phyloP scores from a whole-genome alignment of 148 eudicot genomes.

The Beta vulgaris region DNA sequence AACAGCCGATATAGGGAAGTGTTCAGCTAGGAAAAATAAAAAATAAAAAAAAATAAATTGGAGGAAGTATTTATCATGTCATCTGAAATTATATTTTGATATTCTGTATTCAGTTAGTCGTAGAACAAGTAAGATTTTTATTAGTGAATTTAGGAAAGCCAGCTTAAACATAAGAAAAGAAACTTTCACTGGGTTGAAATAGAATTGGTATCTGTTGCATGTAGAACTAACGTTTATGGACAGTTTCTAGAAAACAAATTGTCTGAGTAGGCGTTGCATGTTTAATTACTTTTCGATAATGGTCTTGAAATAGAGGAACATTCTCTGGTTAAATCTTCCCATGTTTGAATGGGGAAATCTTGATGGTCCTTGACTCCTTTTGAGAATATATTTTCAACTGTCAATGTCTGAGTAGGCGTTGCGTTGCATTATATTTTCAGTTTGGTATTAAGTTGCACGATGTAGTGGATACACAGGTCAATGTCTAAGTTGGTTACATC shows the following conservation, averaged over 20 bases:
- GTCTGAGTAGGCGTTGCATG: no score
- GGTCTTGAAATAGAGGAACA: not conserved
- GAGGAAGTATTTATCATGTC: not conserved
- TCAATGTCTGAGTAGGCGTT: no score
- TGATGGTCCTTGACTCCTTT: not conserved
- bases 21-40: no score
- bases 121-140: not conserved
- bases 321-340: not conserved
- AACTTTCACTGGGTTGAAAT: not conserved
- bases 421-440: constrained; percentile 18
- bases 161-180: not conserved
- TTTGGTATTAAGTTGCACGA: constrained; percentile 33
- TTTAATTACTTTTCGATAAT: not conserved
- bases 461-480: constrained; percentile 36
- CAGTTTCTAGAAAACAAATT: no score
- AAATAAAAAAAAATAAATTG: no score
- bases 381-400: not conserved
- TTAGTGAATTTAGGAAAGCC: not conserved
- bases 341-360: not conserved
- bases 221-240: not conserved
- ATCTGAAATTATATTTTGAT: not conserved
- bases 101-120: not conserved
- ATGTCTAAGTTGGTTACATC: not conserved
- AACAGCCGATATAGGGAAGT: no score
- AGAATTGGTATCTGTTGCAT: not conserved